A percentile compares a stretch with the other conserved stretches of the same genome.
phyloP scores from a whole-genome alignment of 805 yeast species.

The Saccharomycopsis sp. region DNA sequence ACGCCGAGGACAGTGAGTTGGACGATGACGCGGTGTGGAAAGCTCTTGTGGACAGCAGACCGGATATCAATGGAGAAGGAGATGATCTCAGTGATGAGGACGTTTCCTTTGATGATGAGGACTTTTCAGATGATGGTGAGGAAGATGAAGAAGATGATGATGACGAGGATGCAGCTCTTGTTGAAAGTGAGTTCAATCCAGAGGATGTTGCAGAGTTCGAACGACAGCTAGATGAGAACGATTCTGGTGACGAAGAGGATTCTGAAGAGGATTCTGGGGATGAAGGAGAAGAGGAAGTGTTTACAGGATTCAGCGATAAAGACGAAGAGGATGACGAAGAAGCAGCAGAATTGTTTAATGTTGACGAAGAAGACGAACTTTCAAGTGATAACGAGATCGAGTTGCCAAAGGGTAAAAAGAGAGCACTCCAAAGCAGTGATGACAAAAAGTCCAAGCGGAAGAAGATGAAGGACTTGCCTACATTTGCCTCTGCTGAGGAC shows the following conservation, averaged over 20 bases:
- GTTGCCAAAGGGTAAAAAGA: slow-evolving; percentile 21
- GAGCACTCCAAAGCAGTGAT: slow-evolving; percentile 21
- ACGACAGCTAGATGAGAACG: slow-evolving; percentile 31
- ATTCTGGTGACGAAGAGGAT: slow-evolving; percentile 21
- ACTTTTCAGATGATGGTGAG: slow-evolving; percentile 25
- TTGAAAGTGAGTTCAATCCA: slow-evolving; percentile 27
- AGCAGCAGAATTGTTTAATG: slow-evolving; percentile 22
- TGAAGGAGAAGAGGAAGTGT: slow-evolving; percentile 23
- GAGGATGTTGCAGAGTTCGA: slow-evolving; percentile 29
- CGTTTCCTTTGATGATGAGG: slow-evolving; percentile 32
- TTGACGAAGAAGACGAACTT: slow-evolving; percentile 25
- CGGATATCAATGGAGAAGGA: slow-evolving; percentile 46
- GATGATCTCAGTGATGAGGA: slow-evolving; percentile 43
- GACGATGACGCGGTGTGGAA: slow-evolving; percentile 73
- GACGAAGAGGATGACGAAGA: slow-evolving; percentile 23
- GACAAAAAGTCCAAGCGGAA: slow-evolving; percentile 34
- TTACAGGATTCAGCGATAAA: slow-evolving; percentile 14
- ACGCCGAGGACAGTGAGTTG: slow-evolving; percentile 36
- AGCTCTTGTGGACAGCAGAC: slow-evolving; percentile 66
- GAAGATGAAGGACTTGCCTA: slow-evolving; percentile 62
- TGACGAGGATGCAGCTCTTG: slow-evolving; percentile 28
- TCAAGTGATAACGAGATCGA: slow-evolving; percentile 22
- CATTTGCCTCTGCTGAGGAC: slow-evolving; percentile 83
- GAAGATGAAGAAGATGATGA: slow-evolving; percentile 24
- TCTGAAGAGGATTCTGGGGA: slow-evolving; percentile 25